Evolutionary conservation across 2,329 filamentous ascomycete species (phyloP).

Genomic region (Colletotrichum cordylinicola): DNA sequence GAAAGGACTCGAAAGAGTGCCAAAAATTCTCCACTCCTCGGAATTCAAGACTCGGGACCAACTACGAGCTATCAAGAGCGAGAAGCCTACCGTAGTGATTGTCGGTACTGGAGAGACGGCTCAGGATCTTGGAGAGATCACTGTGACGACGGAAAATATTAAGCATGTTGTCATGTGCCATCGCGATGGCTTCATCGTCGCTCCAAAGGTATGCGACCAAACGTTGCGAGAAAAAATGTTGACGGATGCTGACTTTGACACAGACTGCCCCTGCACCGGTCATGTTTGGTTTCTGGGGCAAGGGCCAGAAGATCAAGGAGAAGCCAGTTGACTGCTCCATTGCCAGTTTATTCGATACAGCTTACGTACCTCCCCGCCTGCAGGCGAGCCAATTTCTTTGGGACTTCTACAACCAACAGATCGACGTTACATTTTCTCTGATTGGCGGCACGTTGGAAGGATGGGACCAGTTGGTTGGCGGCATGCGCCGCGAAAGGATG

Average conservation of each 20-base stretch:
- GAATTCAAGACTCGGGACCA: constrained; percentile 45
- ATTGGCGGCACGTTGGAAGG: constrained; percentile 52
- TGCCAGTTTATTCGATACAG: constrained; percentile 56
- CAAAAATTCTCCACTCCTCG: constrained; percentile 47
- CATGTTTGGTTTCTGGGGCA: constrained; percentile 20
- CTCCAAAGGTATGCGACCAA: constrained; percentile 42
- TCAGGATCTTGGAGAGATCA: constrained; percentile 50
- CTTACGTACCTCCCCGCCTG: constrained; percentile 51
- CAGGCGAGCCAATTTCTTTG: constrained; percentile 45
- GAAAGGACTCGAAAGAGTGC: constrained; percentile 41
- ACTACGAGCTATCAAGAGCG: constrained; percentile 40
- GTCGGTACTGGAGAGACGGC: constrained; percentile 51
- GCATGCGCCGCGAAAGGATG: constrained; percentile 34
- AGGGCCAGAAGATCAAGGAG: background rate
- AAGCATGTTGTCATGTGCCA: constrained; percentile 49
- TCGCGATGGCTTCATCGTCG: constrained; percentile 50
- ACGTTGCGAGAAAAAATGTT: too few species aligned
- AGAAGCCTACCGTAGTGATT: constrained; percentile 41
- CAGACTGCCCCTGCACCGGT: constrained; percentile 9
- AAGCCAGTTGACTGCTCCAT: constrained; percentile 53
- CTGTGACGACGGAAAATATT: constrained; percentile 45
- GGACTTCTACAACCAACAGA: constrained; percentile 47
- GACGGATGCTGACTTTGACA: background rate
- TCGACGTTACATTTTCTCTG: constrained; percentile 46
- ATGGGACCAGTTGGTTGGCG: constrained; percentile 53